A percentile compares a stretch with the other conserved stretches of the same genome.
Conservation (phyloP, 2,329 filamentous ascomycete genomes). For the Calonectria hawksworthii region DNA sequence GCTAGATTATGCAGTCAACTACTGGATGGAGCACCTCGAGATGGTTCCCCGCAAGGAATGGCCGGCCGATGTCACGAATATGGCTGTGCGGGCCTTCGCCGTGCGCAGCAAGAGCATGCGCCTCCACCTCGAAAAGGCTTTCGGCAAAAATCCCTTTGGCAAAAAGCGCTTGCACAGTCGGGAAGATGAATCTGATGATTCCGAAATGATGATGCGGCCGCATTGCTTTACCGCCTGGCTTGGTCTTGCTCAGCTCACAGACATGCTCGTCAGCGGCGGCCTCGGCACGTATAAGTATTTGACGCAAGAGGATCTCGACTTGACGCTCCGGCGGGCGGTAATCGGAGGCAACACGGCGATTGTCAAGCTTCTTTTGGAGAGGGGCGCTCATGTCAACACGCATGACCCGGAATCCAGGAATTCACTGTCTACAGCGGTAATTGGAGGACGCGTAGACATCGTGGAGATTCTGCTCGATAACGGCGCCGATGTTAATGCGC, state of each 20-base stretch:
- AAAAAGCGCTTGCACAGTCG: too few species aligned
- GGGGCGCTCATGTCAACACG: not conserved
- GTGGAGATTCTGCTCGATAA: not conserved
- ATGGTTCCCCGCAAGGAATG: not conserved
- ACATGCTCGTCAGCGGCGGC: not conserved
- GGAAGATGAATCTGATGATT: too few species aligned
- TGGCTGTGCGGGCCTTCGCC: not conserved
- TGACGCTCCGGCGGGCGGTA: not conserved
- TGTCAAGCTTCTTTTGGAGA: not conserved
- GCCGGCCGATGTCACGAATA: not conserved
- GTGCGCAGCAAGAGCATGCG: not conserved
- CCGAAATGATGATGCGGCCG: too few species aligned
- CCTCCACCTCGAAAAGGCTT: too few species aligned
- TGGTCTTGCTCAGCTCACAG: not conserved
- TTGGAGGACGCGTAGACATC: too few species aligned
- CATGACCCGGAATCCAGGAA: not conserved
- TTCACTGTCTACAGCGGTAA: not conserved
- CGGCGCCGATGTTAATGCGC: not conserved
- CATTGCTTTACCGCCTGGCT: not conserved
- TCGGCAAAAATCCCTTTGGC: too few species aligned
- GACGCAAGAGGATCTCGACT: not conserved
- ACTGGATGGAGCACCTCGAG: not conserved
- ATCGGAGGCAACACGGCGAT: not conserved
- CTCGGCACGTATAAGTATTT: not conserved
- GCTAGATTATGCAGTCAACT: not conserved